Conservation (phyloP, 23 red algal genomes). For the Cyanidiococcus yangmingshanensis region DNA sequence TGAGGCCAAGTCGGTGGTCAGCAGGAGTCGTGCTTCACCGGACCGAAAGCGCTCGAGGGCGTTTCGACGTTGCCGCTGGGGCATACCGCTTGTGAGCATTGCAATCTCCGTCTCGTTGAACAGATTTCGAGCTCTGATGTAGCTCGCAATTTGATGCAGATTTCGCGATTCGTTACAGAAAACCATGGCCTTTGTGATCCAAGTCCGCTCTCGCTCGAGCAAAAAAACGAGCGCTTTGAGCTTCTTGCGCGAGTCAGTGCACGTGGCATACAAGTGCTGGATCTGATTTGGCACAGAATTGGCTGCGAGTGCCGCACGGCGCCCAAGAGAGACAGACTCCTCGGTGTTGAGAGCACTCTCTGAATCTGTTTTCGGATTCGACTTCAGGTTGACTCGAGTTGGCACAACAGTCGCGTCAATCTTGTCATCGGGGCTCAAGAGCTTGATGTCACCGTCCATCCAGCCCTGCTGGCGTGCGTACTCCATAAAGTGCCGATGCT, state of each 20-base stretch:
- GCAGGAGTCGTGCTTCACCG: constrained; percentile 37
- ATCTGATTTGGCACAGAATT: background rate
- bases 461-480: constrained; percentile 64
- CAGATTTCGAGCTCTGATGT: background rate
- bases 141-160: background rate
- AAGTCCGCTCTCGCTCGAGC: background rate
- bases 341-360: background rate
- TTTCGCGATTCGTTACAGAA: background rate
- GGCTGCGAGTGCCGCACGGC: background rate
- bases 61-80: background rate
- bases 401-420: background rate
- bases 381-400: background rate
- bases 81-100: background rate
- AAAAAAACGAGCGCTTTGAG: constrained; percentile 11
- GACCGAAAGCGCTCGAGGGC: constrained; percentile 31
- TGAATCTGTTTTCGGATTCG: background rate
- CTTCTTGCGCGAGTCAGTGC: background rate
- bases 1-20: constrained; percentile 79
- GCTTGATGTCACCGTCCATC: constrained; percentile 31
- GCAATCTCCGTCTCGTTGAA: background rate
- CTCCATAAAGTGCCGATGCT: constrained; percentile 81
- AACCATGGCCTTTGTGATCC: background rate
- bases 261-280: background rate
- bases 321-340: background rate
- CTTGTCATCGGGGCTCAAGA: background rate